Conservation (phyloP, 139 green algal genomes). For the Spirogloea muscicola region DNA sequence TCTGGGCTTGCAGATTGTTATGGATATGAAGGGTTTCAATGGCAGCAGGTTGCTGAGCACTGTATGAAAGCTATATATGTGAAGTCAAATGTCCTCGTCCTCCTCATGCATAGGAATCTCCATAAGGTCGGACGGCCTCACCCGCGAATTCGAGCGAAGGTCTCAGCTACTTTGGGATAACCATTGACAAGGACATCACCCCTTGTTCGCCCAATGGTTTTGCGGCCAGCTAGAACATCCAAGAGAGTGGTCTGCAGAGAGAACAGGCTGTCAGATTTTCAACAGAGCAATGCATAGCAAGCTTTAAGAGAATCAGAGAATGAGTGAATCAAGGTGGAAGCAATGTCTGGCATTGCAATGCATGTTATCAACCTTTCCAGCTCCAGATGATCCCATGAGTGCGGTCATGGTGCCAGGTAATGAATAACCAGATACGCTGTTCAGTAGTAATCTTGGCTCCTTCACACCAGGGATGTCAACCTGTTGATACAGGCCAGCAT, state of each 20-base stretch:
- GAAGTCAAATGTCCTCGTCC: no score
- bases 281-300: no score
- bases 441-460: constrained; percentile 32
- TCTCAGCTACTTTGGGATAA: constrained; percentile 45
- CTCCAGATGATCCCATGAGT: constrained; percentile 49
- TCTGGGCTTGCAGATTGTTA: no score
- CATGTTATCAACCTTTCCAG: not conserved
- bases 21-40: no score
- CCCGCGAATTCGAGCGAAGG: constrained; percentile 32
- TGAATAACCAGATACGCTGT: constrained; percentile 34
- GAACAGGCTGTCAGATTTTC: no score
- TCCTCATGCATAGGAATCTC: no score
- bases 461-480: constrained; percentile 16
- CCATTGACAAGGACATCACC: constrained; percentile 47
- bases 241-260: constrained; percentile 52
- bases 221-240: constrained; percentile 48
- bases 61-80: no score
- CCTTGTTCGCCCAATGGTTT: constrained; percentile 25
- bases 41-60: no score
- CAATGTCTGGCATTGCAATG: no score
- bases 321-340: no score
- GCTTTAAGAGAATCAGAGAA: no score
- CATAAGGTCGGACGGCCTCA: no score
- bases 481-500: constrained; percentile 1
- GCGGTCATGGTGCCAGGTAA: constrained; percentile 46